Percentiles rank a stretch among this genome's conserved stretches.
phyloP scores from a whole-genome alignment of 768 basidiomycete species.

The Mycena kentingensis region DNA sequence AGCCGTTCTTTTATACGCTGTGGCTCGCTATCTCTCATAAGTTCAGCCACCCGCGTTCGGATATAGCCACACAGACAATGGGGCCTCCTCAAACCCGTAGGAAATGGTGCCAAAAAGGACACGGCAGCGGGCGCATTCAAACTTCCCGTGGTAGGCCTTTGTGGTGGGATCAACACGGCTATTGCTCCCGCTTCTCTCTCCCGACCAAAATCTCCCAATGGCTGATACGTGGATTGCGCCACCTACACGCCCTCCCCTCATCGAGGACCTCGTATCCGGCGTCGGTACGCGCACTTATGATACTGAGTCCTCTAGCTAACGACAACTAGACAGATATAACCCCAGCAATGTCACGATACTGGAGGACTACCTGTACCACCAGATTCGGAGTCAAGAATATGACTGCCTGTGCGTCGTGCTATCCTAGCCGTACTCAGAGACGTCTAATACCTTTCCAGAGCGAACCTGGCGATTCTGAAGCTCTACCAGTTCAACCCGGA shows the following conservation, averaged over 20 bases:
- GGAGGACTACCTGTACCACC: slow-evolving; percentile 95
- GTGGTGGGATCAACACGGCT: background rate
- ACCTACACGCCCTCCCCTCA: slow-evolving; percentile 77
- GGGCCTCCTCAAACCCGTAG: no score
- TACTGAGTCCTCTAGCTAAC: slow-evolving; percentile 8
- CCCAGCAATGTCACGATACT: slow-evolving; percentile 90
- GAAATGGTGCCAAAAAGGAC: no score
- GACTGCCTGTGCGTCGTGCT: slow-evolving; percentile 96
- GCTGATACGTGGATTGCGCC: slow-evolving; percentile 71
- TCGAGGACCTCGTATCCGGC: slow-evolving; percentile 88
- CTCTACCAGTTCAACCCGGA: slow-evolving; percentile 92
- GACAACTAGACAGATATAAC: slow-evolving; percentile 85
- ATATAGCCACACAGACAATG: no score
- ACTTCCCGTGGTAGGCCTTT: background rate
- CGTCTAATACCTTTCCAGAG: background rate
- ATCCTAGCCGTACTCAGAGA: slow-evolving; percentile 24
- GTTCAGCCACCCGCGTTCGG: no score
- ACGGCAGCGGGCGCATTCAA: no score
- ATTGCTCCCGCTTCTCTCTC: background rate
- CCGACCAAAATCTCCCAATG: slow-evolving; percentile 42
- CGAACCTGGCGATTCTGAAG: slow-evolving; percentile 10
- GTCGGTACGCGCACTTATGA: slow-evolving; percentile 60
- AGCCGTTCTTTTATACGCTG: no score
- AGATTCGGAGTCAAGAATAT: slow-evolving; percentile 88
- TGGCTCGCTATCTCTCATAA: no score